Conservation (phyloP, 108 stramenopile species). For the Cyclostephanos tholiformis region DNA sequence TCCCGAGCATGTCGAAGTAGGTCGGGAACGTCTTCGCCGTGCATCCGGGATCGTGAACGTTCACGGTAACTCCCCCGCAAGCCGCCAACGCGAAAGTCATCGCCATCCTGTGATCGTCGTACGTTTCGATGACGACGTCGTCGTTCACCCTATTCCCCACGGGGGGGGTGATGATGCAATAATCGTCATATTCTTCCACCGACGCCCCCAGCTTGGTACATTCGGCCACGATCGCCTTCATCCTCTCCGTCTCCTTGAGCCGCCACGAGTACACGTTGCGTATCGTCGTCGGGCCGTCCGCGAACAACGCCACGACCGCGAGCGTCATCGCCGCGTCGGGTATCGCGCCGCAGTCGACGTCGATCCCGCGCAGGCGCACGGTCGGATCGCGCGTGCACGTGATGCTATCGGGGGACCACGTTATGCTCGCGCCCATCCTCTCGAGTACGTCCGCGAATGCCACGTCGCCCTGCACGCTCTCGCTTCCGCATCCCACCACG, state of each 20-base stretch:
- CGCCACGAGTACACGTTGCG: constrained; percentile 98
- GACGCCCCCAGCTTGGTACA: constrained; percentile 95
- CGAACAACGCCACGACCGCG: constrained; percentile 94
- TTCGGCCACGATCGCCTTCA: constrained; percentile 98
- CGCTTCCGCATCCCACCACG: constrained; percentile 89
- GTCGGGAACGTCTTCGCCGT: constrained; percentile 97
- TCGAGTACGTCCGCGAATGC: constrained; percentile 95
- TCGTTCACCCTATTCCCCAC: constrained; percentile 79
- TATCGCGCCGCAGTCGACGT: constrained; percentile 97
- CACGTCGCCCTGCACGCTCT: constrained; percentile 95
- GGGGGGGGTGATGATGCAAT: constrained; percentile 93
- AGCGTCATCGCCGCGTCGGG: constrained; percentile 99
- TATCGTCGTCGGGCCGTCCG: constrained; percentile 95
- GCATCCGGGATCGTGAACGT: constrained; percentile 95
- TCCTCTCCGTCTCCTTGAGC: constrained; percentile 97
- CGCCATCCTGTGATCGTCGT: constrained; percentile 98
- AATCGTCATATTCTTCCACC: constrained; percentile 93
- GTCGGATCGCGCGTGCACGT: constrained; percentile 87
- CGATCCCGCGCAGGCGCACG: constrained; percentile 85
- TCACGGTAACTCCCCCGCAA: constrained; percentile 93
- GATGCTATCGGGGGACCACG: constrained; percentile 90
- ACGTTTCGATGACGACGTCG: constrained; percentile 95
- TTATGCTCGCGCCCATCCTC: constrained; percentile 93
- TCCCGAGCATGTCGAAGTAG: constrained; percentile 92
- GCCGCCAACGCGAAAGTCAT: constrained; percentile 98